These are phyloP conservation scores for Pythium guiyangense DNA, from an alignment of 352 stramenopile species.

Conservation along the genomic window DNA sequence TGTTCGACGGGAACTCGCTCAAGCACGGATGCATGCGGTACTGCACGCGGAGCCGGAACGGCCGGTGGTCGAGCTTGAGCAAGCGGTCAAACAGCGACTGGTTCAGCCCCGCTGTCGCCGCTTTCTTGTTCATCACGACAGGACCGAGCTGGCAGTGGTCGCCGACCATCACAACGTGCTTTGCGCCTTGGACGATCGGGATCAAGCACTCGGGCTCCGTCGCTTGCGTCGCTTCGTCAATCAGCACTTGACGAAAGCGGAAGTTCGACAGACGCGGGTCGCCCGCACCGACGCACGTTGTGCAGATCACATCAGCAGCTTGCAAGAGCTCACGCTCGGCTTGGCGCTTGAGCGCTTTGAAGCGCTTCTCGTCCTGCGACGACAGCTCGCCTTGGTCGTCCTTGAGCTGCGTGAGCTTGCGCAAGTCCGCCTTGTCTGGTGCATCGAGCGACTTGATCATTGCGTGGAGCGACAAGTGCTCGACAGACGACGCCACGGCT, in stretches of 20 bases:
- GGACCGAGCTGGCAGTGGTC: constrained; percentile 98
- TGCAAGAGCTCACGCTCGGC: constrained; percentile 96
- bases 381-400: constrained; percentile 93
- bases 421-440: constrained; percentile 88
- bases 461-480: constrained; percentile 97
- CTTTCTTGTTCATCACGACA: constrained; percentile 99
- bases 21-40: constrained; percentile 99
- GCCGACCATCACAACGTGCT: constrained; percentile 99
- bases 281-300: constrained; percentile 97
- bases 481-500: constrained; percentile 91
- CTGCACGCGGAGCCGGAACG: constrained; percentile 97
- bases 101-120: constrained; percentile 95
- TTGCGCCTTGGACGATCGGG: constrained; percentile 97
- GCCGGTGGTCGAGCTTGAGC: constrained; percentile 93
- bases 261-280: constrained; percentile 98
- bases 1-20: constrained; percentile 99
- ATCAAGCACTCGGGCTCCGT: constrained; percentile 99
- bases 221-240: constrained; percentile 99
- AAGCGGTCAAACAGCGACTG: constrained; percentile 98
- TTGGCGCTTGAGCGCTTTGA: constrained; percentile 90
- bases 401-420: constrained; percentile 93
- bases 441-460: constrained; percentile 93
- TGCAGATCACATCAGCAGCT: constrained; percentile 99
- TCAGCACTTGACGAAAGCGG: constrained; percentile 97
- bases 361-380: constrained; percentile 96